Base-by-base conservation (phyloP, 1,284 basidiomycete species). In the Tetrapyrgos nigripes region DNA sequence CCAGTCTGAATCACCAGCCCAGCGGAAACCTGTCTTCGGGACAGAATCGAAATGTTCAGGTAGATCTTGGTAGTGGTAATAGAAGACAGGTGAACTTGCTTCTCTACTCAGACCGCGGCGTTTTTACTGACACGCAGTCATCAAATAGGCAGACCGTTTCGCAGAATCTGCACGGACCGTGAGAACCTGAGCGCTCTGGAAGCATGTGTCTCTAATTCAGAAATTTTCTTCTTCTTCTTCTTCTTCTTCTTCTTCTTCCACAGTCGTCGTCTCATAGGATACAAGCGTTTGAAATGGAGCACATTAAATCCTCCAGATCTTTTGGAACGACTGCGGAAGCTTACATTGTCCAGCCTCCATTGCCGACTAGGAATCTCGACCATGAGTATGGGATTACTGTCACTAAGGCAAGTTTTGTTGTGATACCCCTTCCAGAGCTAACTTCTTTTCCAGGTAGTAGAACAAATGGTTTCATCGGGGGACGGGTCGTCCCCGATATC, bases 321-420 rank as follows among this genome's bases (percentile, higher is more conserved):
- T 46, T 46, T 45, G 43, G 50, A 17, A 24, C 24, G n/a, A 3
- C 37, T 23, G 10, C 10, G 2, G 37, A 40, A 40, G 37, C 37
- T 4, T 40, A 40, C 17, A 17, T 40, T 40, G 37, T 40, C 4
- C 21, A 28, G 19, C 29, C 49, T 27, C 48, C 50, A n/a, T n/a
- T n/a, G n/a, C n/a, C n/a, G n/a, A n/a, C 37, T n/a, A n/a, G 37
- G 37, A 43, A 40, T n/a, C 29, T 29, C 24, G 59, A 60, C 23
- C 17, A 50, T 1, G 59, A 59, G 24, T 57, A 53, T 40, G 55
- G 54, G 10, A 57, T 60, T 4, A 56, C 59, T 17, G 54, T 57
- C 27, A 57, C 59, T 3, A 60, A 60, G 55, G 59, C 53, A 11
- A 17, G 55, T 54, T 40, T 8, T 5, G 31, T 8, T 8, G 31